Evolutionary conservation across 2,329 filamentous ascomycete species (phyloP).

Genomic region (Alternaria tenuissima): DNA sequence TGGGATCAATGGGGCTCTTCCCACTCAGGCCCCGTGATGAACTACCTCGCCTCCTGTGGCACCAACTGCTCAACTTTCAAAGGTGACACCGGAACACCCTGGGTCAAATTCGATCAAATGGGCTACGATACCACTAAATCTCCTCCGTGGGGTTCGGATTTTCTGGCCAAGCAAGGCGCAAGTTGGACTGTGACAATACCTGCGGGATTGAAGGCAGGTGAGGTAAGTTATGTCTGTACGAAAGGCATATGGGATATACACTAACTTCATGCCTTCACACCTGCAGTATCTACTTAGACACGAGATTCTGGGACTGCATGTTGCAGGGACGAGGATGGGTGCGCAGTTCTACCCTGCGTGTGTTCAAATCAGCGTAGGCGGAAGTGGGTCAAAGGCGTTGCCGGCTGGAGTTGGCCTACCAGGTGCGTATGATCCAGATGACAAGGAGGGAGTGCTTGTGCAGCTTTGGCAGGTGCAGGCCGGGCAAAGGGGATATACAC

Average conservation of each 20-base stretch:
- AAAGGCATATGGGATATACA: too few species aligned
- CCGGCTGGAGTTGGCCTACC: conserved; percentile 31
- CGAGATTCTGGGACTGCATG: conserved; percentile 23
- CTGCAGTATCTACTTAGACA: conserved; percentile 26
- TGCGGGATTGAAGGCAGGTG: conserved; percentile 35
- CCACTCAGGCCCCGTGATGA: conserved; percentile 48
- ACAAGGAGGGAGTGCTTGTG: conserved; percentile 25
- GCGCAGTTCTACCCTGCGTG: conserved; percentile 32
- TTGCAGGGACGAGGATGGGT: conserved; percentile 20
- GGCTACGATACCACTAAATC: conserved; percentile 40
- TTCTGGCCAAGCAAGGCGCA: conserved; percentile 44
- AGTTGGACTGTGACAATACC: conserved; percentile 47
- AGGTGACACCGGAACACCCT: conserved; percentile 44
- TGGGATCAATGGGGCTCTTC: conserved; percentile 47
- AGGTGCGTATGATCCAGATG: conserved; percentile 33
- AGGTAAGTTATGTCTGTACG: conserved; percentile 7
- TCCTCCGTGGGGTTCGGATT: conserved; percentile 49
- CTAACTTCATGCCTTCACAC: too few species aligned
- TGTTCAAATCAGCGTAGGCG: conserved; percentile 25
- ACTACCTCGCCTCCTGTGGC: conserved; percentile 50
- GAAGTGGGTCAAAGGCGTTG: conserved; percentile 17
- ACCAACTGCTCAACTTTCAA: conserved; percentile 44
- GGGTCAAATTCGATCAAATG: conserved; percentile 53
- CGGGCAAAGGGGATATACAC: conserved; percentile 24
- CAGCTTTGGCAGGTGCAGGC: conserved; percentile 26